Evolutionary conservation across 1,284 basidiomycete species (phyloP), one percentile per base, ranked within the genome.

Genomic region (Stereum hirsutum): DNA sequence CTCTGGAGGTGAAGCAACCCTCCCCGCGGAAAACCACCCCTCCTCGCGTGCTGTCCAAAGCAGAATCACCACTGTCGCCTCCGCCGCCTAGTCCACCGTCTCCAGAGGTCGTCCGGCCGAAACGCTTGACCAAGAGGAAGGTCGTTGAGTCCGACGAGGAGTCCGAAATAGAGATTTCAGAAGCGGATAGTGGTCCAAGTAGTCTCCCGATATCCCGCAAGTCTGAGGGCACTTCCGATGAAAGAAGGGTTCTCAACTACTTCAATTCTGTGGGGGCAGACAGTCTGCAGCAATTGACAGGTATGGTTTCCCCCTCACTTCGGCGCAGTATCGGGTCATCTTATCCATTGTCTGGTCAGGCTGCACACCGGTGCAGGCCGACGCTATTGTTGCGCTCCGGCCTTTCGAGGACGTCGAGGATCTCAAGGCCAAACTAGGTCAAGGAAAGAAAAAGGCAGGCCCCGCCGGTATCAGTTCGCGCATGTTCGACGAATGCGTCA

Each of bases 401-500:
- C 94, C 94, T 0, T 99, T 91, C 61, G 58, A 61, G 5, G 76
- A 79, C 17, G 73, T 82, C n/a, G 81, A 86, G 28, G 89, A 95
- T 49, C 68, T 97, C 39, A 81, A 79, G 38, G 61, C 62, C 44
- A 93, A 89, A 59, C 74, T 96, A 10, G 77, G 78, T 41, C 89
- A 92, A 61, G 81, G 78, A 14, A 81, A 73, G 65, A 91, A 90
- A 64, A 93, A 92, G 55, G 75, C 79, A 3, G 79, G 81, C 1
- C 77, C 81, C 11, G 70, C 68, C 6, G 94, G 94, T 15, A 85
- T 99, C 51, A 93, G 90, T 46, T 76, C 86, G 46, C 81, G 86
- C 46, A 73, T 99, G 57, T 92, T 98, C 58, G 88, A 94, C 54
- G 89, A 95, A 51, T 94, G 89, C 58, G 78, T 80, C 42, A 77